Conservation (phyloP, 352 stramenopile genomes). For the Globisporangium ultimum region DNA sequence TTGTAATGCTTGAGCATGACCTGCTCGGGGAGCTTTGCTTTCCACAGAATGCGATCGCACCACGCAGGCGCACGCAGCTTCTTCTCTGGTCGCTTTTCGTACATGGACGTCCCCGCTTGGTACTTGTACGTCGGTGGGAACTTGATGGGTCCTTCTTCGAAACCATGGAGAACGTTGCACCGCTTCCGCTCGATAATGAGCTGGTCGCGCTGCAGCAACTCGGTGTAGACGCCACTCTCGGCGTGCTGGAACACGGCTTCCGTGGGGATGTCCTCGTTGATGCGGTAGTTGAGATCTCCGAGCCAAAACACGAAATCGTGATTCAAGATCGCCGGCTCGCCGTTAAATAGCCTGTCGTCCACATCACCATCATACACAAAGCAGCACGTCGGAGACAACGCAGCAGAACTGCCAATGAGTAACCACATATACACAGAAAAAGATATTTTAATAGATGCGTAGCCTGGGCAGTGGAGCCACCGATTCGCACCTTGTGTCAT, state of each 20-base stretch:
- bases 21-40: conserved; percentile 45
- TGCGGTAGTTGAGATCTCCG: conserved; percentile 91
- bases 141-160: conserved; percentile 87
- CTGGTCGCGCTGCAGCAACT: conserved; percentile 47
- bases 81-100: conserved; percentile 98
- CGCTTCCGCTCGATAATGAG: conserved; percentile 67
- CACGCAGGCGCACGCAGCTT: conserved; percentile 98
- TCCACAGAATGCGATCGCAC: conserved; percentile 90
- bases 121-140: conserved; percentile 99
- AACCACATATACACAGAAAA: too few relatives aligned
- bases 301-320: conserved; percentile 99
- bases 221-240: conserved; percentile 28
- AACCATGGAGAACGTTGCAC: conserved; percentile 82
- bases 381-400: too few relatives aligned
- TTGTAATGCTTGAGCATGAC: conserved; percentile 84
- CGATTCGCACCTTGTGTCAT: conserved; percentile 16
- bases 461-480: too few relatives aligned
- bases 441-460: too few relatives aligned
- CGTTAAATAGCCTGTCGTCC: conserved; percentile 9
- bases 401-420: too few relatives aligned
- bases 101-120: conserved; percentile 92
- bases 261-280: conserved; percentile 69
- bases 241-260: conserved; percentile 71
- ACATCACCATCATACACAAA: too few relatives aligned
- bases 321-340: conserved; percentile 86